Conservation (phyloP, 352 stramenopile genomes). For the Pythium volutum region DNA sequence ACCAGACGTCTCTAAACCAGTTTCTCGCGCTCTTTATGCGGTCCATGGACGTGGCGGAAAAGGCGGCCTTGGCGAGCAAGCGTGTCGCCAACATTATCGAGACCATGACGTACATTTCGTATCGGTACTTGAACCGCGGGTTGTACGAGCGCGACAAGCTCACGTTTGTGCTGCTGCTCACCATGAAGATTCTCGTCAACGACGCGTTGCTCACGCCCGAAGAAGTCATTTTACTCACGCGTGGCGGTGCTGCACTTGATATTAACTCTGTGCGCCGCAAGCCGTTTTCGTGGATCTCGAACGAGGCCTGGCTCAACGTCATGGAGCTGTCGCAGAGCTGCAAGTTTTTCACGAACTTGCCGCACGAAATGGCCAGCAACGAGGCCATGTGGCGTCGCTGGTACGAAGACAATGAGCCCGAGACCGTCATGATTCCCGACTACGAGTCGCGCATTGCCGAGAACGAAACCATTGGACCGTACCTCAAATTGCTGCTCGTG, state of each 20-base stretch:
- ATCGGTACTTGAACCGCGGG: slow-evolving; percentile 98
- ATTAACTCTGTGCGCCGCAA: slow-evolving; percentile 96
- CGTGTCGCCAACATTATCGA: slow-evolving; percentile 99
- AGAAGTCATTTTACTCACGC: slow-evolving; percentile 95
- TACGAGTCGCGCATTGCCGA: slow-evolving; percentile 94
- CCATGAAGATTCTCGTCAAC: slow-evolving; percentile 98
- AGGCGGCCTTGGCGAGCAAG: slow-evolving; percentile 96
- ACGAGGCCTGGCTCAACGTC: slow-evolving; percentile 97
- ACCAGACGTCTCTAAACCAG: slow-evolving; percentile 98
- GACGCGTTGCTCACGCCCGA: slow-evolving; percentile 90
- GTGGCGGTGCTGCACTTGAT: slow-evolving; percentile 94
- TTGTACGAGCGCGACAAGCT: slow-evolving; percentile 98
- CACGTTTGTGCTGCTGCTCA: slow-evolving; percentile 96
- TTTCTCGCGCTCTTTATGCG: slow-evolving; percentile 98
- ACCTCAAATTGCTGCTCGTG: slow-evolving; percentile 97
- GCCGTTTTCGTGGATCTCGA: slow-evolving; percentile 97
- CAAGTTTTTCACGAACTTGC: slow-evolving; percentile 97
- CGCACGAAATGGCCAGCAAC: slow-evolving; percentile 96
- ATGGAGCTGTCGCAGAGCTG: slow-evolving; percentile 94
- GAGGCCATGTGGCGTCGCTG: slow-evolving; percentile 96
- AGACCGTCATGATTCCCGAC: slow-evolving; percentile 94
- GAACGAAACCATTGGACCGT: slow-evolving; percentile 93
- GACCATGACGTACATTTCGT: slow-evolving; percentile 98
- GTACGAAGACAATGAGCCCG: slow-evolving; percentile 98
- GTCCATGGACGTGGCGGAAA: slow-evolving; percentile 97